Conservation (phyloP, 148 eudicot genomes). For the Hydrangea macrophylla region DNA sequence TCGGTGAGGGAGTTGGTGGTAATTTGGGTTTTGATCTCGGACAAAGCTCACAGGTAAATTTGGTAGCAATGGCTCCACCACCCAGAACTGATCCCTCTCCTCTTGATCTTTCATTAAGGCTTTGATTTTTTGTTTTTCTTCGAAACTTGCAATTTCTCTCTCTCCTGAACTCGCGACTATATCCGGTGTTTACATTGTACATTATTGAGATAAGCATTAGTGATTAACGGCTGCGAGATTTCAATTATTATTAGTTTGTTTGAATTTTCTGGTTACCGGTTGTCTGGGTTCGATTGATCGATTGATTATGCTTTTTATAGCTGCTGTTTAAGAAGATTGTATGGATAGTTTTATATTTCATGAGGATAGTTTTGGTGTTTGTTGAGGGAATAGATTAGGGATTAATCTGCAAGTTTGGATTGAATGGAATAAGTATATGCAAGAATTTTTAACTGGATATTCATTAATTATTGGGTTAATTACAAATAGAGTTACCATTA, state of each 20-base stretch:
- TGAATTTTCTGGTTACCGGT: not conserved
- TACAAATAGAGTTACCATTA: no score
- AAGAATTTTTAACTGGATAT: no score
- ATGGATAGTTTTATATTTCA: not conserved
- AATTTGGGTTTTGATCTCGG: slow-evolving; percentile 14
- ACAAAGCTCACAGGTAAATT: slow-evolving; percentile 21
- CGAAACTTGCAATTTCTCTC: not conserved
- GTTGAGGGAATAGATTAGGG: no score
- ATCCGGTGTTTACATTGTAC: slow-evolving; percentile 17
- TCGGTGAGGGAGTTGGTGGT: slow-evolving; percentile 11
- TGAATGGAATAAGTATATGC: no score
- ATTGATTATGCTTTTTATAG: not conserved
- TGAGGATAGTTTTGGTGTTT: not conserved
- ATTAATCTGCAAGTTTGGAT: no score
- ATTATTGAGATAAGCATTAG: slow-evolving; percentile 16
- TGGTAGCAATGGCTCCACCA: slow-evolving; percentile 24
- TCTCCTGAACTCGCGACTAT: slow-evolving; percentile 10
- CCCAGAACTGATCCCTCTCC: slow-evolving; percentile 25
- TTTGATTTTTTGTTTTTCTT: slow-evolving; percentile 15
- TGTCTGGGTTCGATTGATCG: not conserved
- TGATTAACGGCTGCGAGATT: not conserved
- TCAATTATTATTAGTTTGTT: not conserved
- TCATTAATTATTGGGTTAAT: no score
- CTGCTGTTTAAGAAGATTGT: not conserved
- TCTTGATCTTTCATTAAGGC: slow-evolving; percentile 48